Evolutionary conservation across 2,329 filamentous ascomycete species (phyloP), one percentile per base, ranked within the genome.

Genomic region (Monilinia fructicola): DNA sequence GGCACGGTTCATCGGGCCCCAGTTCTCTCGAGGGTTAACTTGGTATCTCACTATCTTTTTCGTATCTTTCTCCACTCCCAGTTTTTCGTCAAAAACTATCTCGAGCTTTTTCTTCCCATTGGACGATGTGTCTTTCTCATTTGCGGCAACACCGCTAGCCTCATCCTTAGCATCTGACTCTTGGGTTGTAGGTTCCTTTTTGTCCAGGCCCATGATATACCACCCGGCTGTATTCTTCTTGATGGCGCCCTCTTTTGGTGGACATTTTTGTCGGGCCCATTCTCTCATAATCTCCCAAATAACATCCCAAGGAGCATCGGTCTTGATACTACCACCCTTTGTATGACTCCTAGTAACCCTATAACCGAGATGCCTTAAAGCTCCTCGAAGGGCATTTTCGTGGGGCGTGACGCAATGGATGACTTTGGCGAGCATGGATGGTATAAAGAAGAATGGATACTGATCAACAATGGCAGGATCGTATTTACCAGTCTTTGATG

Each of bases 211-310:
- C 76, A 94, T 81, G 54, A 98, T 88, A 60, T 81, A 86, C 75
- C 86, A 91, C 1, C 91, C 92, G 0, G 92, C 81, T 62, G 84
- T 91, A n/a, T 84, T 84, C 52, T 87, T 83, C 73, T 86, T 90
- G 65, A 96, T 82, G 26, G 87, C 86, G 1, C 85, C 85, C 46
- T 88, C 85, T 75, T 91, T 96, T 67, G 96, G 83, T 0, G 93
- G 93, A 0, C 86, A 83, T 73, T 89, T 90, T 76, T 96, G 92
- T 31, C 89, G 85, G 18, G 91, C 86, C 92, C 93, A 99, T 78
- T 97, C 93, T 35, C 91, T 85, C 87, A 98, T 95, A 38, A 98
- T 82, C 76, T 96, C 90, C 93, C 95, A 98, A 58, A 99, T 85
- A 0, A 92, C 88, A 5, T 82, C 82, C 93, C 93, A 99, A 0